Base-by-base conservation (phyloP, 345 rosid species). In the Brassica carinata region DNA sequence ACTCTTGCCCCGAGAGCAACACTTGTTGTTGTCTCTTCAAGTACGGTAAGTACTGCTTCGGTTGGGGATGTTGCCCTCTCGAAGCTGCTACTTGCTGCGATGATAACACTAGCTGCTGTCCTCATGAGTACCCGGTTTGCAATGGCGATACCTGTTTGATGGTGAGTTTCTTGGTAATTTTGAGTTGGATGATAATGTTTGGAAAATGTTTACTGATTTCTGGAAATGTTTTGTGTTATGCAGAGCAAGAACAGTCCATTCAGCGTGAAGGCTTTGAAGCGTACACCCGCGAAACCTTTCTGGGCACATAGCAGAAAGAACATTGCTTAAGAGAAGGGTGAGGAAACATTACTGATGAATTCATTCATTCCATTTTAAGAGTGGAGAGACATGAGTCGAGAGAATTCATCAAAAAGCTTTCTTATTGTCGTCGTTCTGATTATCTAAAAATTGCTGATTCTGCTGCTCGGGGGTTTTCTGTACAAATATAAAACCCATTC, bases 31-130 rank as follows among this genome's bases (percentile, higher is more conserved):
- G 99, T 43, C 48, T 88, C 3, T 93, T 66, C 7, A 85, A 90
- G 82, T 91, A 83, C 38, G 88, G 72, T 17, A 86, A 83, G 73
- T 84, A 81, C 73, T 93, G 99, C 84, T 92, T 91, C 57, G 85
- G 83, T 38, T 96, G 99, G 98, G 99, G 98, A 74, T 93, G 99
- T 88, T 96, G 99, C 86, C 96, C 97, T 0, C 89, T 89, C 0
- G 99, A 92, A 79, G 84, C 88, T 8, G 99, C 97, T 51, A 88
- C 92, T 74, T 96, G 99, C 85, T 96, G 99, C 33, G 97, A 89
- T 0, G 97, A 96, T 64, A 84, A 87, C 62, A 79, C 87, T 15
- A 92, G 97, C 64, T 96, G 99, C 84, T 93, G 98, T 85, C 99
- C 99, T 1, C 91, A 84, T 4, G 97, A 93, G 31, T 92, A 85